Evolutionary conservation across 2,329 filamentous ascomycete genomes (phyloP).

Genomic region (Dactylellina drechsleri): DNA sequence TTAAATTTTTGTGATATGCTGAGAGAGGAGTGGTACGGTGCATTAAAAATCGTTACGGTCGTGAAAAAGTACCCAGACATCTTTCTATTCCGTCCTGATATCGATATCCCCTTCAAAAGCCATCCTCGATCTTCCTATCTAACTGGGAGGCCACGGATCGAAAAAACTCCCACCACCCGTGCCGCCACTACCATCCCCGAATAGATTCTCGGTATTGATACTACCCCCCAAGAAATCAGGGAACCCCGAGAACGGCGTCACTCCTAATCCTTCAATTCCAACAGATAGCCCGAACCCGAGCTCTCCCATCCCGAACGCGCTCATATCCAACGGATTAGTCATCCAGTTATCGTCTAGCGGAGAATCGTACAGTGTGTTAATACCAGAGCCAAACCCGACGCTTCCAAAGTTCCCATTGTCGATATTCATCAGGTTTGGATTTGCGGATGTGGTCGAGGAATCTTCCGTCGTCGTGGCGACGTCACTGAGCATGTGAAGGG

Average conservation of each 20-base stretch:
- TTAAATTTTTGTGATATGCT: conserved; percentile 14
- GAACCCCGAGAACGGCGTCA: conserved; percentile 36
- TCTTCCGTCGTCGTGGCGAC: conserved; percentile 61
- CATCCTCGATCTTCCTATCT: conserved; percentile 2
- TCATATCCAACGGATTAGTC: conserved; percentile 42
- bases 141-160: conserved; percentile 40
- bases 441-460: conserved; percentile 14
- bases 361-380: conserved; percentile 24
- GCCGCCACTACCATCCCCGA: conserved; percentile 20
- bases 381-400: conserved; percentile 1
- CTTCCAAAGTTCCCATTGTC: conserved; percentile 36
- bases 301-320: conserved; percentile 50
- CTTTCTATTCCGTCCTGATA: neutral
- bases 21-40: conserved; percentile 48
- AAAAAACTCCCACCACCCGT: conserved; percentile 26
- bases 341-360: conserved; percentile 41
- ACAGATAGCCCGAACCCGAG: conserved; percentile 41
- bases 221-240: conserved; percentile 36
- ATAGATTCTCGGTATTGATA: conserved; percentile 33
- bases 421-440: conserved; percentile 49
- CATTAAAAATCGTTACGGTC: conserved; percentile 29
- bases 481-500: conserved; percentile 63
- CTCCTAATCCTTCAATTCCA: conserved; percentile 33
- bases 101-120: no score
- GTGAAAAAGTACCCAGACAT: conserved; percentile 31